Percentiles rank a stretch among this genome's conserved stretches.
Evolutionary conservation across 331 rosid genomes (phyloP).

Genomic region (Malus hybrid): DNA sequence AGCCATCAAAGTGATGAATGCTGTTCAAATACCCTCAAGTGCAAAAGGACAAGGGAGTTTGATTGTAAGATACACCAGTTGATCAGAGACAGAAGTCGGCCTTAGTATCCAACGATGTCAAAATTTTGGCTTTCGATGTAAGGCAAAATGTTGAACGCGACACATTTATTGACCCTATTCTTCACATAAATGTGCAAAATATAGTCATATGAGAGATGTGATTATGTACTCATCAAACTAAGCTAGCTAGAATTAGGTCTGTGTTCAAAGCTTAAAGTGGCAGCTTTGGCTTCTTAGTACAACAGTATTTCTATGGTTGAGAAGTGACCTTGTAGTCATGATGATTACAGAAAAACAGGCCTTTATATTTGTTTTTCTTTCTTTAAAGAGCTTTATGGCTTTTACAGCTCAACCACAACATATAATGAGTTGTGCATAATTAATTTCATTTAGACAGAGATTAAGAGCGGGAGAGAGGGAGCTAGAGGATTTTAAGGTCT

Average conservation of each 20-base stretch:
- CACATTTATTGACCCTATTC: background rate
- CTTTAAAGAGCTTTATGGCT: constrained; percentile 35
- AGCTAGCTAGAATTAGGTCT: background rate
- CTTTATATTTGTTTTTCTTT: constrained; percentile 6
- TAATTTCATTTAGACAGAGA: constrained; percentile 13
- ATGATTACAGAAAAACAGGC: constrained; percentile 1
- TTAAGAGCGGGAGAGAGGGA: constrained; percentile 1
- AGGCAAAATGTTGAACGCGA: no score
- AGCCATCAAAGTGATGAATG: background rate
- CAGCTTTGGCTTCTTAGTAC: background rate
- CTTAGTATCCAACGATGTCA: background rate
- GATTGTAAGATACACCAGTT: background rate
- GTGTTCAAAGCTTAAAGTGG: background rate
- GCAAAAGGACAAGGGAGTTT: background rate
- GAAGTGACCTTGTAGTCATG: background rate
- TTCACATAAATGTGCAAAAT: background rate
- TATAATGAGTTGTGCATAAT: constrained; percentile 16
- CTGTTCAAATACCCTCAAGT: background rate
- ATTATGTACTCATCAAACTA: background rate
- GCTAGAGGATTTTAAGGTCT: background rate
- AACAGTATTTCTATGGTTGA: background rate
- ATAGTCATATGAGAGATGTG: background rate
- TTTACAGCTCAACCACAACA: constrained; percentile 40
- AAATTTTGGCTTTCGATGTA: background rate
- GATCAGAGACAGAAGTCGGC: background rate